Percentiles rank a stretch among this genome's conserved stretches.
Conservation (phyloP, 2,329 filamentous ascomycete species). For the Calonectria montana region DNA sequence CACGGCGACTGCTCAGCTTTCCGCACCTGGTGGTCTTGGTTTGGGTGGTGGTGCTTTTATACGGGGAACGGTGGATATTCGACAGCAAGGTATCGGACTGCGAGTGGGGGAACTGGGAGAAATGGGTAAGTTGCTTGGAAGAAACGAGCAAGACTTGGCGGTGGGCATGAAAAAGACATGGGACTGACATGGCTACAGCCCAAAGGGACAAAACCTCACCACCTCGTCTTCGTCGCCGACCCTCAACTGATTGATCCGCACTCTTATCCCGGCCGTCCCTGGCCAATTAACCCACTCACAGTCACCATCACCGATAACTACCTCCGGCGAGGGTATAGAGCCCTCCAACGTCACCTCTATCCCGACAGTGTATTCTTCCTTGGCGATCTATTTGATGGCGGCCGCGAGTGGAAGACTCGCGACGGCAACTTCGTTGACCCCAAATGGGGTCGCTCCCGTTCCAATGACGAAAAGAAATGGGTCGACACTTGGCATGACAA, state of each 20-base stretch:
- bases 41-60: constrained; percentile 84
- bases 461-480: constrained; percentile 62
- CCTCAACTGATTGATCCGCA: constrained; percentile 94
- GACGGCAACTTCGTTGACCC: constrained; percentile 70
- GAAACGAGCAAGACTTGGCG: not conserved
- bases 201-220: constrained; percentile 81
- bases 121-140: constrained; percentile 74
- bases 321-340: constrained; percentile 82
- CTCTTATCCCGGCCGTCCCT: constrained; percentile 87
- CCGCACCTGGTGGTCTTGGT: constrained; percentile 75
- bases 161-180: not conserved
- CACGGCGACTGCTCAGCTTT: constrained; percentile 68
- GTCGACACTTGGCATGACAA: constrained; percentile 76
- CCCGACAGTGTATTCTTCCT: constrained; percentile 93
- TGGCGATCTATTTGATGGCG: constrained; percentile 95
- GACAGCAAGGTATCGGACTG: constrained; percentile 76
- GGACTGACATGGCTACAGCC: constrained; percentile 66
- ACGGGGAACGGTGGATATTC: constrained; percentile 87
- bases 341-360: constrained; percentile 79
- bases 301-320: constrained; percentile 85
- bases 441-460: constrained; percentile 65
- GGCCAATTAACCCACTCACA: constrained; percentile 66
- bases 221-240: constrained; percentile 86
- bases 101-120: constrained; percentile 89
- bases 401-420: constrained; percentile 89